These are phyloP conservation scores for Auriculariales sp. DNA, from an alignment of 768 basidiomycete genomes.

Conservation along the genomic window DNA sequence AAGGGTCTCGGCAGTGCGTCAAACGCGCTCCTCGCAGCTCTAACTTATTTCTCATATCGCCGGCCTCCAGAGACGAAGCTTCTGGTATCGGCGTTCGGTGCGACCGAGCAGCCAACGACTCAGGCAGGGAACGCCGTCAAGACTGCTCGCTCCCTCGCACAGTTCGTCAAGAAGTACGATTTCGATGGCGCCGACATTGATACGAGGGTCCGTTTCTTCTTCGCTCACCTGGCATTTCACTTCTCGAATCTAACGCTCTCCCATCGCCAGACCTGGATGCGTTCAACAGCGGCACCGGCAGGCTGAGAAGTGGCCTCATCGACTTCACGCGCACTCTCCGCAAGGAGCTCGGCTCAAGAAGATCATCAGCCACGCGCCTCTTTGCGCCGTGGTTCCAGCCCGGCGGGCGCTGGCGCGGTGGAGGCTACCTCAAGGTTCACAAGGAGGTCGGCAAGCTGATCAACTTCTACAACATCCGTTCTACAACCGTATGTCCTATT, in stretches of 20 bases:
- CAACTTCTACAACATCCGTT: conserved; percentile 23
- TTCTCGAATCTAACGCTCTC: background rate
- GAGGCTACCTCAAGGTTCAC: conserved; percentile 26
- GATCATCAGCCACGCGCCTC: conserved; percentile 24
- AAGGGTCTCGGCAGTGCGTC: conserved; percentile 28
- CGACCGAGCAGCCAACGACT: background rate
- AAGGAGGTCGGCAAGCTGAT: conserved; percentile 25
- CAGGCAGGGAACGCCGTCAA: background rate
- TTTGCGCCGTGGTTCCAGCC: conserved; percentile 24
- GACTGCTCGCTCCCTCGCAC: background rate
- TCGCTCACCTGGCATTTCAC: too few relatives aligned
- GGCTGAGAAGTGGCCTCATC: conserved; percentile 33
- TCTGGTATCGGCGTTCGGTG: background rate
- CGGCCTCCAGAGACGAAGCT: background rate
- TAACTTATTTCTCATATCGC: too few relatives aligned
- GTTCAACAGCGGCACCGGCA: conserved; percentile 24
- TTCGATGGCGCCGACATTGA: conserved; percentile 2
- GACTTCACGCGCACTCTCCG: conserved; percentile 22
- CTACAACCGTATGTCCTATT: conserved; percentile 21
- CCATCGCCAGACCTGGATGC: conserved; percentile 50
- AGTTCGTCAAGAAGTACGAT: background rate
- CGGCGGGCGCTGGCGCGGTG: conserved; percentile 18
- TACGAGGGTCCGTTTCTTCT: background rate
- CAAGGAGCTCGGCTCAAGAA: conserved; percentile 16
- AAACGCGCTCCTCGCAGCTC: too few relatives aligned